Percentiles rank a stretch among this genome's conserved stretches.
These are phyloP conservation scores for Ensete ventricosum DNA, from an alignment of 176 grass and related monocot species.

Conservation along the genomic window DNA sequence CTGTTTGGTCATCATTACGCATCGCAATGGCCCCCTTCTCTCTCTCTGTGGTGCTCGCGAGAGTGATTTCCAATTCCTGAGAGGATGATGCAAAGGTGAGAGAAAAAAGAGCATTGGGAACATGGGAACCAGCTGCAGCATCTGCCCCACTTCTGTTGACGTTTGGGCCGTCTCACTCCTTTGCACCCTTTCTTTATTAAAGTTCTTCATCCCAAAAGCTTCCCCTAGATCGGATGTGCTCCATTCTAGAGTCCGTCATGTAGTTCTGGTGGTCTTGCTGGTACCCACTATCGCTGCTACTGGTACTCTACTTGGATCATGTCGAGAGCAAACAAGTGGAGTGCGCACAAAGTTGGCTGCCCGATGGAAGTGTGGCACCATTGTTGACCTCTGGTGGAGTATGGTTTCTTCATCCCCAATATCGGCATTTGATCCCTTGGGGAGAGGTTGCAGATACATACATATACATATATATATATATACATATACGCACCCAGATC, in stretches of 20 bases:
- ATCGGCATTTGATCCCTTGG: too few species aligned
- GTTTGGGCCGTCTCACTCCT: not conserved
- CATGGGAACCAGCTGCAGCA: constrained; percentile 27
- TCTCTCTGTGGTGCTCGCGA: not conserved
- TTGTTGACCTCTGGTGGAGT: too few species aligned
- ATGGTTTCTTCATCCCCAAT: too few species aligned
- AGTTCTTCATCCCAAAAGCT: constrained; percentile 1
- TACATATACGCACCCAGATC: not conserved
- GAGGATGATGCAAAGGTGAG: constrained; percentile 22
- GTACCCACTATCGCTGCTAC: not conserved
- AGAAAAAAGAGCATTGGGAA: constrained; percentile 13
- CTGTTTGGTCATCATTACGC: not conserved
- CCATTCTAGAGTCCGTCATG: not conserved
- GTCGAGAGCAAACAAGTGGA: not conserved
- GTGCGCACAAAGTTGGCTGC: not conserved
- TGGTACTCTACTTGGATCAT: not conserved
- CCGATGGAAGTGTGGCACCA: not conserved
- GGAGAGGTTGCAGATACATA: too few species aligned
- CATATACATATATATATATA: too few species aligned
- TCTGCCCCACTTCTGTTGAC: constrained; percentile 15
- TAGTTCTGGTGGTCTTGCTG: not conserved
- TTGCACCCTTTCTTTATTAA: not conserved
- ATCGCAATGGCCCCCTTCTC: not conserved
- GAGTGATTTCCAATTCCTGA: not conserved
- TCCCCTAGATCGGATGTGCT: not conserved